Evolutionary conservation across 169 alveolate species (phyloP).

Genomic region (Plasmodium fragile): DNA sequence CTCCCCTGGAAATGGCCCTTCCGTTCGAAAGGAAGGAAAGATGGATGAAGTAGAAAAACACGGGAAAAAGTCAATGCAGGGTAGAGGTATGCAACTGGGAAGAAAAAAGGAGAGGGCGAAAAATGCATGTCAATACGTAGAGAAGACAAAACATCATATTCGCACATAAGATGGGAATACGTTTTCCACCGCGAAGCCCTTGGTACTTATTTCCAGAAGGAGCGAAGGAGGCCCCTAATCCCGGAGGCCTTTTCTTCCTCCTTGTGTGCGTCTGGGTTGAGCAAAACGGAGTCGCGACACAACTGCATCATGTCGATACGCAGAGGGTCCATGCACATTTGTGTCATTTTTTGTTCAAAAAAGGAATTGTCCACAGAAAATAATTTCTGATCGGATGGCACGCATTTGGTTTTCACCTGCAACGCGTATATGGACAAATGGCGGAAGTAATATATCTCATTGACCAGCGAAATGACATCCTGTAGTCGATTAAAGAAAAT

Average conservation of each 20-base stretch:
- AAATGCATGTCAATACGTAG: not conserved
- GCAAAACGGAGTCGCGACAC: conserved; percentile 7
- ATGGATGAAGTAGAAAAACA: not conserved
- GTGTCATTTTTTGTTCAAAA: conserved; percentile 21
- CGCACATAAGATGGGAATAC: not conserved
- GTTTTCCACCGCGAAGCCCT: not conserved
- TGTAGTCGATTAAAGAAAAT: conserved; percentile 79
- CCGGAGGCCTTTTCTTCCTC: conserved; percentile 24
- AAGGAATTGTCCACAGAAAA: conserved; percentile 43
- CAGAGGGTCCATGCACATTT: conserved; percentile 28
- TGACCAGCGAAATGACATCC: conserved; percentile 25
- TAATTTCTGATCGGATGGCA: not conserved
- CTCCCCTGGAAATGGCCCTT: not conserved
- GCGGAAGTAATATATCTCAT: conserved; percentile 40
- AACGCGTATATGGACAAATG: conserved; percentile 57
- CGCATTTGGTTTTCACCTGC: conserved; percentile 55
- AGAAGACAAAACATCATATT: not conserved
- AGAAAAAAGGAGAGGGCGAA: not conserved
- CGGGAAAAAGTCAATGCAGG: not conserved
- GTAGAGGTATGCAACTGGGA: not conserved
- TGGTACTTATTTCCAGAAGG: conserved; percentile 36
- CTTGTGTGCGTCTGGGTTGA: conserved; percentile 7
- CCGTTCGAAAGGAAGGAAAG: not conserved
- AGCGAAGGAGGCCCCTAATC: conserved; percentile 27
- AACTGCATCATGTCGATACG: conserved; percentile 40